phyloP scores from a whole-genome alignment of 306 rosid species.

The Echinosophora koreensis region DNA sequence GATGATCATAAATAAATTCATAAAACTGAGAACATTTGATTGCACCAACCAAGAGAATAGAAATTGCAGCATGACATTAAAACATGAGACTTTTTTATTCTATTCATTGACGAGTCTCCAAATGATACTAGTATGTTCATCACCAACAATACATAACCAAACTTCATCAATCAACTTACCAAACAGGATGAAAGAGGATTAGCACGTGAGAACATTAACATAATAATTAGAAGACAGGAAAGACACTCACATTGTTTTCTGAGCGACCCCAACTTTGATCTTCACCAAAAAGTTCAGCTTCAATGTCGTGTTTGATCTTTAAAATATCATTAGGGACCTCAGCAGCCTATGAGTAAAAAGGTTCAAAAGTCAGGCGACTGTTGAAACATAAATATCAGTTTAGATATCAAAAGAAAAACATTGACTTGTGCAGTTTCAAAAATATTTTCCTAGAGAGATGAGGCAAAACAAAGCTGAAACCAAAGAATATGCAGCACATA shows the following conservation, averaged over 20 bases:
- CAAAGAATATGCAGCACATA: not conserved
- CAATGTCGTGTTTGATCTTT: slow-evolving; percentile 77
- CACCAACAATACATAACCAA: slow-evolving; percentile 19
- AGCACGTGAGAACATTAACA: not conserved
- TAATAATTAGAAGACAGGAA: slow-evolving; percentile 12
- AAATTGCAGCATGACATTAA: slow-evolving; percentile 7
- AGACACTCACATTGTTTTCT: slow-evolving; percentile 75
- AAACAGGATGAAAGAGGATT: slow-evolving; percentile 3
- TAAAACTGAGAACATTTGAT: not conserved
- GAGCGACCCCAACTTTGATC: slow-evolving; percentile 82
- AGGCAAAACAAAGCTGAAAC: not conserved
- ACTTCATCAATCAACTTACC: slow-evolving; percentile 19
- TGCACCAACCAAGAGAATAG: slow-evolving; percentile 12
- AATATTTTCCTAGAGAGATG: not conserved
- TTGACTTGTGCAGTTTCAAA: not conserved
- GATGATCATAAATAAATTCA: slow-evolving; percentile 2
- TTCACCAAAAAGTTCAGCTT: slow-evolving; percentile 83
- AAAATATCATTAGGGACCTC: slow-evolving; percentile 75
- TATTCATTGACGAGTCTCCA: not conserved
- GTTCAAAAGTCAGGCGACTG: slow-evolving; percentile 11
- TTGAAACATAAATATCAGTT: slow-evolving; percentile 24
- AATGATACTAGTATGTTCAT: slow-evolving; percentile 13
- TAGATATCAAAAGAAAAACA: slow-evolving; percentile 20
- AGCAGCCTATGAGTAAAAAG: slow-evolving; percentile 59
- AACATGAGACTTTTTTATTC: slow-evolving; percentile 13